Conservation (phyloP, 1,284 basidiomycete genomes). For the Irpex sp. region DNA sequence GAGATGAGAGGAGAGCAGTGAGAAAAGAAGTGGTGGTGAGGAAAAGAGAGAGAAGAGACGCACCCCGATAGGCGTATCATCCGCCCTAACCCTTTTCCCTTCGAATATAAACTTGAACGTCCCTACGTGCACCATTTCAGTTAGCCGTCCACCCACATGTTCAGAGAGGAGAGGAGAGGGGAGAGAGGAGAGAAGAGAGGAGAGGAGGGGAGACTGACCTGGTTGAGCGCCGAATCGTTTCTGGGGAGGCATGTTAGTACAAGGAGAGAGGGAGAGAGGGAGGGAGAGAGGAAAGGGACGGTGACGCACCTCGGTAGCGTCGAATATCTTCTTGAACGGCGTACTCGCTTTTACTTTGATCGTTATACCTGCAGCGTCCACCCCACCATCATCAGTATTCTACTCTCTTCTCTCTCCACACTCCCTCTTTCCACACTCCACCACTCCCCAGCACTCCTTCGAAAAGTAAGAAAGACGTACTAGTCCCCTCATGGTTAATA, state of each 20-base stretch:
- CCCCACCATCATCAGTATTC: too few relatives aligned
- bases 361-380: conserved; percentile 28
- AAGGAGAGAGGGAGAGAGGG: not conserved
- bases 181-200: not conserved
- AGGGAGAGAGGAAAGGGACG: not conserved
- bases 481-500: conserved; percentile 45
- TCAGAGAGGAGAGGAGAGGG: not conserved
- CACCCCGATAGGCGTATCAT: conserved; percentile 52
- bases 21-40: too few relatives aligned
- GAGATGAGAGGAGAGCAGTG: not conserved
- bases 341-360: conserved; percentile 63
- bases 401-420: too few relatives aligned
- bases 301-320: conserved; percentile 53
- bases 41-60: conserved; percentile 19
- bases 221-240: conserved; percentile 56
- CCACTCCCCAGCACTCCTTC: too few relatives aligned
- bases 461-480: too few relatives aligned
- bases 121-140: too few relatives aligned
- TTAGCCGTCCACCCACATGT: not conserved
- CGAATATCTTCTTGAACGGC: conserved; percentile 62
- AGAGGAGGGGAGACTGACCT: conserved; percentile 31
- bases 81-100: conserved; percentile 42
- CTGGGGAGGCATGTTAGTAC: conserved; percentile 26
- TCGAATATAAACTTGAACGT: conserved; percentile 58
- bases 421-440: too few relatives aligned